Evolutionary conservation across 352 stramenopile genomes (phyloP), one percentile per base, ranked within the genome.

Genomic region (Phytophthora idaei): DNA sequence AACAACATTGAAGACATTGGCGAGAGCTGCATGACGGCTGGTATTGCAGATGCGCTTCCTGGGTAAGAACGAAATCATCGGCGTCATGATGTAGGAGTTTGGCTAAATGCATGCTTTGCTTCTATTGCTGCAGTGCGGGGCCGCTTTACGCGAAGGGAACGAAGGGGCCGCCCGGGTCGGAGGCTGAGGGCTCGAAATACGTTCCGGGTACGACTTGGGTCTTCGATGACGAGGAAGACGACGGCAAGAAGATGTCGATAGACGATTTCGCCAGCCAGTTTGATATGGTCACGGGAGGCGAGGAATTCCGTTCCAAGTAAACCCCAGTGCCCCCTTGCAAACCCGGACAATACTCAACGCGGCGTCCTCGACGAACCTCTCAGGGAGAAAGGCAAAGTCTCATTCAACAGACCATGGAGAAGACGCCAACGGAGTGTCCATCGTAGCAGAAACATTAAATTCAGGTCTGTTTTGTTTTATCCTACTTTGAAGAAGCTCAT

Each of bases 191-290:
- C 48, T 88, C 86, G 36, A 93, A 92, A 64, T 96, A 96, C 66
- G 87, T 96, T 31, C 89, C 89, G 12, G 89, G 89, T 28, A 96
- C 89, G 47, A 96, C 89, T 64, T 96, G 89, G 89, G 87, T 95
- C 42, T 96, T 96, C 52, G 88, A 96, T 61, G 87, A 95, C 56
- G 89, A 95, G 36, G 87, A 93, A 7, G 85, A 89, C 52, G 82
- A 85, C 56, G 62, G 71, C 57, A 73, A 61, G 42, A 93, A 89
- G 50, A 89, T 93, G 81, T 91, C 84, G 64, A 89, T 93, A 76
- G 88, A 94, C 52, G 89, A 96, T 73, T 96, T 96, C 49, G 89
- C 84, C 37, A 89, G 81, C 57, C 85, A 96, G 71, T 96, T 96
- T 64, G 84, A 93, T 69, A 93, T 81, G 80, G 86, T 92, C 57